Evolutionary conservation across 2,329 filamentous ascomycete genomes (phyloP).

Genomic region (Rhynchosporium graminicola): DNA sequence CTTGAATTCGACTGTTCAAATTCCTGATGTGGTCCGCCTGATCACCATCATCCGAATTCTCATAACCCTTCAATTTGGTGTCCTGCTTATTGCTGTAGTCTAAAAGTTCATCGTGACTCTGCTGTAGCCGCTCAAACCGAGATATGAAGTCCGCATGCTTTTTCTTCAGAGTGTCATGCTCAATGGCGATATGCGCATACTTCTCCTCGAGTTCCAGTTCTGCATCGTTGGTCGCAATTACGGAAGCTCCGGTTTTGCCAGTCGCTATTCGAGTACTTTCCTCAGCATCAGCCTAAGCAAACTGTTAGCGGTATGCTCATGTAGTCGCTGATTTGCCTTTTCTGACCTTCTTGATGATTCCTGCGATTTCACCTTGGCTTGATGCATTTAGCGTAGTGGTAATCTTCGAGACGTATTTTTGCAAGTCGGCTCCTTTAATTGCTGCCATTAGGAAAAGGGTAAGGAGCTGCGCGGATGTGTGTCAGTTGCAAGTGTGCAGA

Average conservation of each 20-base stretch:
- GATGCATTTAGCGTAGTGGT: constrained; percentile 45
- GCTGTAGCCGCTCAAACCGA: constrained; percentile 59
- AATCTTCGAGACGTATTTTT: constrained; percentile 53
- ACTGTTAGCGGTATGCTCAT: neutral
- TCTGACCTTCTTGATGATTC: constrained; percentile 35
- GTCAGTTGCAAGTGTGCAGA: constrained; percentile 28
- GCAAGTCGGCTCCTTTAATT: constrained; percentile 58
- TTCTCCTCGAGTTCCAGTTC: constrained; percentile 50
- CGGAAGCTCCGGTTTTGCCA: constrained; percentile 7
- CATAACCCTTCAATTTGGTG: constrained; percentile 42
- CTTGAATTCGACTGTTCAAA: constrained; percentile 58
- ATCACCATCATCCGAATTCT: constrained; percentile 50
- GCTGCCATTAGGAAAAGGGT: constrained; percentile 64
- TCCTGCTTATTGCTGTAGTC: constrained; percentile 58
- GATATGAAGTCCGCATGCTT: constrained; percentile 60
- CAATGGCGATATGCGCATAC: constrained; percentile 44
- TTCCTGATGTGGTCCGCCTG: constrained; percentile 54
- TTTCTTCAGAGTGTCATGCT: constrained; percentile 58
- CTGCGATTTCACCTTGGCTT: constrained; percentile 45
- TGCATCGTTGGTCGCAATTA: constrained; percentile 27
- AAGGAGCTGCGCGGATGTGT: constrained; percentile 51
- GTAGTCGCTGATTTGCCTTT: neutral
- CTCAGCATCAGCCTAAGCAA: constrained; percentile 7
- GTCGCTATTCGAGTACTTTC: constrained; percentile 3
- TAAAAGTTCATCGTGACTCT: constrained; percentile 60